phyloP scores from a whole-genome alignment of 2,329 filamentous ascomycete species.

The Xylaria arbuscula region DNA sequence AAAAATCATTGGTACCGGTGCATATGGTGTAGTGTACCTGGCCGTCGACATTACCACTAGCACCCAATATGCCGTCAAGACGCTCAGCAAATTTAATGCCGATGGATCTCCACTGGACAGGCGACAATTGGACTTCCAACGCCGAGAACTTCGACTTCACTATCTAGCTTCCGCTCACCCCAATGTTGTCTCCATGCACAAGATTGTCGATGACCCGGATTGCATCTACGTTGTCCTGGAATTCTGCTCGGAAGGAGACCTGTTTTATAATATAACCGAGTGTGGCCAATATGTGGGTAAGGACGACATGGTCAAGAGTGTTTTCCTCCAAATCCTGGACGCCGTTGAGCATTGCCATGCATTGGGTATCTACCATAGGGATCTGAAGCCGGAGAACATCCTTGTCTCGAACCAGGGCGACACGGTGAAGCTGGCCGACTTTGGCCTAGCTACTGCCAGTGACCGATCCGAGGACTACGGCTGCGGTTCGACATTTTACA shows the following conservation, averaged over 20 bases:
- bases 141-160: conserved; percentile 91
- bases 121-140: conserved; percentile 89
- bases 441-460: conserved; percentile 91
- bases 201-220: conserved; percentile 90
- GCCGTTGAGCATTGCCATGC: conserved; percentile 96
- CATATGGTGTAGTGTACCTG: conserved; percentile 95
- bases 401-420: conserved; percentile 88
- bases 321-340: conserved; percentile 95
- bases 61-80: conserved; percentile 93
- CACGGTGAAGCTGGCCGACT: conserved; percentile 96
- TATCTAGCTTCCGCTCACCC: conserved; percentile 87
- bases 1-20: conserved; percentile 88
- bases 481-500: conserved; percentile 98
- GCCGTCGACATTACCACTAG: conserved; percentile 85
- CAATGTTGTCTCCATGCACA: conserved; percentile 92
- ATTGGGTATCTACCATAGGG: conserved; percentile 94
- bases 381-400: conserved; percentile 98
- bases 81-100: conserved; percentile 87
- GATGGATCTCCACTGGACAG: conserved; percentile 78
- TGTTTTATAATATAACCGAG: conserved; percentile 98
- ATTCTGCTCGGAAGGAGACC: conserved; percentile 94
- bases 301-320: conserved; percentile 84
- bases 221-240: conserved; percentile 97
- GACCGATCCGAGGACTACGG: conserved; percentile 91
- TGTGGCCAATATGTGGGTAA: conserved; percentile 92